These are phyloP conservation scores for Entoloma clypeatum DNA, from an alignment of 1,284 basidiomycete species.

Conservation along the genomic window DNA sequence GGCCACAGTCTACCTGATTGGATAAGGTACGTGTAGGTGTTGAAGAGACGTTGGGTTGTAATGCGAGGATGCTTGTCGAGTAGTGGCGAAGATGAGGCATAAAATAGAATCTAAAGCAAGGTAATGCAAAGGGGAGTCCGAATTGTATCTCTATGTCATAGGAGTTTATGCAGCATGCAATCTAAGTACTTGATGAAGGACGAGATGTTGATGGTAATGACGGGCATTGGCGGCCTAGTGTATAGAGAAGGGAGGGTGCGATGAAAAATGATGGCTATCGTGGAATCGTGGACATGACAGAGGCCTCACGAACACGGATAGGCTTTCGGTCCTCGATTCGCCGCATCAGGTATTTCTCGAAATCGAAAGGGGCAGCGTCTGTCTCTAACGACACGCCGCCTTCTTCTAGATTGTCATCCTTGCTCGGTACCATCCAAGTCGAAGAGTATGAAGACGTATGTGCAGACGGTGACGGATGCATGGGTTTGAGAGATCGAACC, in stretches of 20 bases:
- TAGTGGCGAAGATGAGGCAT: slow-evolving; percentile 13
- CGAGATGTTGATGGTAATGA: slow-evolving; percentile 17
- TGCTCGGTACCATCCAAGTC: slow-evolving; percentile 32
- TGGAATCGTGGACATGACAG: slow-evolving; percentile 13
- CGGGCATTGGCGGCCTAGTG: slow-evolving; percentile 11
- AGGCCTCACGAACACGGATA: slow-evolving; percentile 18
- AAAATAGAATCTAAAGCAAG: slow-evolving; percentile 13
- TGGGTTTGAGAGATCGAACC: slow-evolving; percentile 12
- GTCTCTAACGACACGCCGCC: slow-evolving; percentile 27
- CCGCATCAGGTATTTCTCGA: slow-evolving; percentile 32
- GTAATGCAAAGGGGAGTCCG: slow-evolving; percentile 9
- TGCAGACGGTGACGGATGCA: slow-evolving; percentile 28
- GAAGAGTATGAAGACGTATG: slow-evolving; percentile 30
- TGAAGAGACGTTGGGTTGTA: too few species aligned
- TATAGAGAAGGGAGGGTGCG: slow-evolving; percentile 2
- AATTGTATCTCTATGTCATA: too few species aligned
- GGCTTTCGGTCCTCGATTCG: slow-evolving; percentile 33
- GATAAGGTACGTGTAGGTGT: too few species aligned
- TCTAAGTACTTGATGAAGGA: slow-evolving; percentile 7
- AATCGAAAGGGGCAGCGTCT: slow-evolving; percentile 30
- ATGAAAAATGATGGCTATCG: slow-evolving; percentile 11
- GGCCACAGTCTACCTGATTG: too few species aligned
- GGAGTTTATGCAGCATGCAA: neutral
- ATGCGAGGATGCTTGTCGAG: slow-evolving; percentile 12
- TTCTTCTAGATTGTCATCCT: slow-evolving; percentile 24